phyloP scores from a whole-genome alignment of 2,329 filamentous ascomycete species.

The Penicillium hesseltinei region DNA sequence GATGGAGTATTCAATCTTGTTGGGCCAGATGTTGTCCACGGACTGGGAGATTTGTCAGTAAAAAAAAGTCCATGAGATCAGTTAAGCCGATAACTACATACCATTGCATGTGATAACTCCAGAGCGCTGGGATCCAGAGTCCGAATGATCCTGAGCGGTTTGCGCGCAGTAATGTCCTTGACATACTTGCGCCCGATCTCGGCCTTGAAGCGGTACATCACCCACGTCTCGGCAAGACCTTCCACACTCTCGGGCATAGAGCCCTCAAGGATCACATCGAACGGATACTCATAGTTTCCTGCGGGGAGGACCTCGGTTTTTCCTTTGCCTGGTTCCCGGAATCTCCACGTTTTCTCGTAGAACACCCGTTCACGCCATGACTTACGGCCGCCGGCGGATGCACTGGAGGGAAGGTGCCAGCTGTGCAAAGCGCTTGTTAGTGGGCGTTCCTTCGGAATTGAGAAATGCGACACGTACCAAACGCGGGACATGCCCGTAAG shows the following conservation, averaged over 20 bases:
- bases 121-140: conserved; percentile 73
- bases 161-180: conserved; percentile 79
- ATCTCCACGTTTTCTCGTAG: conserved; percentile 70
- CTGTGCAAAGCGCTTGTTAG: conserved; percentile 16
- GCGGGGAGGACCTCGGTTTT: conserved; percentile 60
- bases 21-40: conserved; percentile 95
- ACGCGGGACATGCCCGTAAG: conserved; percentile 68
- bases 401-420: conserved; percentile 39
- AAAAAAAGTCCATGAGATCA: not conserved
- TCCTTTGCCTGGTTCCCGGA: conserved; percentile 54
- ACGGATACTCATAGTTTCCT: conserved; percentile 82
- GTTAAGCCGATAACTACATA: conserved; percentile 23
- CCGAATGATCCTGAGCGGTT: conserved; percentile 73
- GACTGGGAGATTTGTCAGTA: conserved; percentile 46
- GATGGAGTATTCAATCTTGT: conserved; percentile 96
- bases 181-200: conserved; percentile 86
- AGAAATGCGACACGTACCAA: conserved; percentile 53
- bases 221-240: conserved; percentile 78
- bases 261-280: conserved; percentile 71
- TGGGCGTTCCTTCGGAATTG: not conserved
- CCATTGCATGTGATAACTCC: conserved; percentile 83
- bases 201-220: conserved; percentile 88
- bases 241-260: conserved; percentile 79
- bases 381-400: conserved; percentile 38
- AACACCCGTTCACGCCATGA: conserved; percentile 51